Evolutionary conservation across 495 filamentous ascomycete species (phyloP).

Genomic region (Hypoxylon fuscum): DNA sequence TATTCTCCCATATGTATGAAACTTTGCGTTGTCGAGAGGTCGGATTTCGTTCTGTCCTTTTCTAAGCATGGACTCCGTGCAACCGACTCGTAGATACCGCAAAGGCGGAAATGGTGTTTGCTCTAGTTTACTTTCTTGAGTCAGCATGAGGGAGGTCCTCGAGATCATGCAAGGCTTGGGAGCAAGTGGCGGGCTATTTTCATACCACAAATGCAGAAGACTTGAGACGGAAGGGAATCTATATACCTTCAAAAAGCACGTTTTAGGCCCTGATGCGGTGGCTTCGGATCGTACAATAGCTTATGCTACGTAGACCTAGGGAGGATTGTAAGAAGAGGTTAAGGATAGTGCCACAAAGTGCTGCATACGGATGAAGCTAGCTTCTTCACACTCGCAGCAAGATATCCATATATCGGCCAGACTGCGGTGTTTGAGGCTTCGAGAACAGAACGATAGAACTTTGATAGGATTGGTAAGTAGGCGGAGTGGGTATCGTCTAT

Average conservation of each 20-base stretch:
- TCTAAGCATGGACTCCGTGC: constrained; percentile 11
- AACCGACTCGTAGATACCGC: constrained; percentile 17
- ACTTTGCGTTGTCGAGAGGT: constrained; percentile 20
- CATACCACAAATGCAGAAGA: constrained; percentile 8
- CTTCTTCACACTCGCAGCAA: constrained; percentile 33
- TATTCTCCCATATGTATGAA: constrained; percentile 24
- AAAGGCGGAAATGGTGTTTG: background rate
- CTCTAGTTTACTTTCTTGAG: constrained; percentile 4
- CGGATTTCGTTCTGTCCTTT: constrained; percentile 17
- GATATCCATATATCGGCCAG: constrained; percentile 41
- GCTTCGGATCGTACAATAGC: constrained; percentile 38
- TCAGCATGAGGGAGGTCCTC: constrained; percentile 12
- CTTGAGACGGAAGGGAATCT: constrained; percentile 36
- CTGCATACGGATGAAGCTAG: constrained; percentile 36
- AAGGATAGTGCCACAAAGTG: constrained; percentile 35
- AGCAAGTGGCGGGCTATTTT: constrained; percentile 7
- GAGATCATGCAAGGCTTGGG: constrained; percentile 18
- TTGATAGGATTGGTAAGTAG: constrained; percentile 33
- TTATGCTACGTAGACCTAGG: constrained; percentile 25
- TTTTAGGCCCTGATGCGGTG: constrained; percentile 25
- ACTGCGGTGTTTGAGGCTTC: constrained; percentile 45
- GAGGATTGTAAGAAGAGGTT: constrained; percentile 32
- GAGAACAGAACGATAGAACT: constrained; percentile 34
- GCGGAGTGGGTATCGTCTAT: constrained; percentile 42
- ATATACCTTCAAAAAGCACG: constrained; percentile 33